Percentiles rank a stretch among this genome's conserved stretches.
Conservation (phyloP, 495 filamentous ascomycete species). For the Penicilliopsis zonata region DNA sequence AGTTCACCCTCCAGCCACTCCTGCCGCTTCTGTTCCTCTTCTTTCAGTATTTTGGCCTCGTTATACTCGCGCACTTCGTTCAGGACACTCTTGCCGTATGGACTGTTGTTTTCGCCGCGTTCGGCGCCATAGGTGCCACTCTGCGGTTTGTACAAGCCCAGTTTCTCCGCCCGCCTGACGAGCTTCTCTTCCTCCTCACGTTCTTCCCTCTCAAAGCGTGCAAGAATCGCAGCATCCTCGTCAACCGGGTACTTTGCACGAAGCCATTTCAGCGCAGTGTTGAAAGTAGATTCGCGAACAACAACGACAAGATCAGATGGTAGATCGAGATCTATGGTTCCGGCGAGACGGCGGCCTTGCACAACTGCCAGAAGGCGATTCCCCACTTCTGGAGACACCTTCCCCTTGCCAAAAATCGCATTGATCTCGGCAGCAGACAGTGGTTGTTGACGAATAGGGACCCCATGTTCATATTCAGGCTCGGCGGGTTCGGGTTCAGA, state of each 20-base stretch:
- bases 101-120: conserved; percentile 25
- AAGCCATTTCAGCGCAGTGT: conserved; percentile 53
- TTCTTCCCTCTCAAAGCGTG: conserved; percentile 48
- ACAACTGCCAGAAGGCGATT: conserved; percentile 57
- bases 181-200: conserved; percentile 27
- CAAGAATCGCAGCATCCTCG: conserved; percentile 55
- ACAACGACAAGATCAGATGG: conserved; percentile 31
- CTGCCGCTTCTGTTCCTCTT: conserved; percentile 36
- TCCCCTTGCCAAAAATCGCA: conserved; percentile 45
- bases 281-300: conserved; percentile 17
- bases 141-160: conserved; percentile 40
- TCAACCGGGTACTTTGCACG: conserved; percentile 58
- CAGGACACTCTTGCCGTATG: conserved; percentile 32
- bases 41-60: conserved; percentile 25
- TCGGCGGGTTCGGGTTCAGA: background rate
- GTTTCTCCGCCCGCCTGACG: conserved; percentile 27
- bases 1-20: conserved; percentile 30
- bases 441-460: conserved; percentile 8
- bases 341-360: conserved; percentile 62
- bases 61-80: conserved; percentile 39
- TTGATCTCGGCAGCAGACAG: conserved; percentile 45
- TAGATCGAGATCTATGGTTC: conserved; percentile 51
- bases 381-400: conserved; percentile 35
- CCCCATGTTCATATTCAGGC: conserved; percentile 1
- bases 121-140: conserved; percentile 32